Evolutionary conservation across 2,329 filamentous ascomycete genomes (phyloP).

Genomic region (Metarhizium humberi): DNA sequence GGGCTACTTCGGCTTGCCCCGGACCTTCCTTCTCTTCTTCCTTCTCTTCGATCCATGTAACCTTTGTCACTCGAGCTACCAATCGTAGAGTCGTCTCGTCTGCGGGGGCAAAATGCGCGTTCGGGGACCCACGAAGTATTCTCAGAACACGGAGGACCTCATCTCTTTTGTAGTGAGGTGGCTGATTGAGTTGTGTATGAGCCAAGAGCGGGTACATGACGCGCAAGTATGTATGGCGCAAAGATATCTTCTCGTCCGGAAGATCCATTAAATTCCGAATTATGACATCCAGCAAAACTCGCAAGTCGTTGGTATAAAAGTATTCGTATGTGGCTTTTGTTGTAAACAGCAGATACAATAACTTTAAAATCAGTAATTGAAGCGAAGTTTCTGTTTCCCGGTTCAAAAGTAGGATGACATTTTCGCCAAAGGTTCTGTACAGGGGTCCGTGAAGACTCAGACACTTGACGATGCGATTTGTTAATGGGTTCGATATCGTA

Average conservation of each 20-base stretch:
- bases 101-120: constrained; percentile 67
- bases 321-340: constrained; percentile 90
- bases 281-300: constrained; percentile 89
- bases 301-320: constrained; percentile 96
- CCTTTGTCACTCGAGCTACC: constrained; percentile 64
- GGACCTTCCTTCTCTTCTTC: constrained; percentile 23
- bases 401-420: constrained; percentile 90
- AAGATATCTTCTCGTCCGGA: constrained; percentile 65
- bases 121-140: constrained; percentile 56
- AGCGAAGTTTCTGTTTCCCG: constrained; percentile 90
- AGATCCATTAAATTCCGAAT: constrained; percentile 95
- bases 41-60: constrained; percentile 53
- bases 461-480: constrained; percentile 89
- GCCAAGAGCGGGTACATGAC: constrained; percentile 85
- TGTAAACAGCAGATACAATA: constrained; percentile 91
- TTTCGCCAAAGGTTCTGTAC: constrained; percentile 95
- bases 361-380: constrained; percentile 91
- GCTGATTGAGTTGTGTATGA: constrained; percentile 79
- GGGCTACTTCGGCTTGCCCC: constrained; percentile 38
- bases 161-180: constrained; percentile 84
- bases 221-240: constrained; percentile 89
- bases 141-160: constrained; percentile 71
- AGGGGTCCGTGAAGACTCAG: constrained; percentile 69
- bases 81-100: constrained; percentile 74
- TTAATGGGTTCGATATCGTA: constrained; percentile 47